Evolutionary conservation across 352 stramenopile species (phyloP), one percentile per base, ranked within the genome.

Genomic region (Discostella stelligera): DNA sequence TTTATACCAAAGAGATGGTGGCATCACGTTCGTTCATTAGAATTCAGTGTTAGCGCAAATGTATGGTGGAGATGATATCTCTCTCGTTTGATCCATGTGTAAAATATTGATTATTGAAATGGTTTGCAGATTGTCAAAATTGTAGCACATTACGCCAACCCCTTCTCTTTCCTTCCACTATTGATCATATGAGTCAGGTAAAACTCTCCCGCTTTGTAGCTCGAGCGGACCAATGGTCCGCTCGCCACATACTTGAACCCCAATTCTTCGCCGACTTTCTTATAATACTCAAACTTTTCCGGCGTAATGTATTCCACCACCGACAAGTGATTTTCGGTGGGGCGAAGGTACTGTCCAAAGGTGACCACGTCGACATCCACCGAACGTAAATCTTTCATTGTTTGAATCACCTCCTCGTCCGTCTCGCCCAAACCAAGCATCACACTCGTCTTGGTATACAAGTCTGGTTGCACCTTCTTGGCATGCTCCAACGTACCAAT

Each of bases 191-290:
- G 97, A 84, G 98, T 97, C 84, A 99, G 93, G 83, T 98, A 99
- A 73, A 99, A 98, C 89, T 99, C 97, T 64, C 97, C 97, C 16
- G 97, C 97, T 89, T 99, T 99, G 94, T 99, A 99, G 65, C 94
- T 98, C 21, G 94, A 98, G 67, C 97, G 94, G 32, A 99, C 97
- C 92, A 99, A 96, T 20, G 97, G 97, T 4, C 97, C 97, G 83
- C 94, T 98, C 8, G 97, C 97, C n/a, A 99, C 96, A 86, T 99
- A 99, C 67, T 98, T 90, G 82, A 99, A 99, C 52, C 97, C 97
- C 92, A 99, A 95, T 67, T 97, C 94, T 87, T 99, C 94, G 6
- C 95, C 97, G 56, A 98, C 85, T 71, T 95, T 90, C 75, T 96
- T 94, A 48, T 85, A 94, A 44, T 89, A 88, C 25, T 96, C 95